These are phyloP conservation scores for Vitis amurensis DNA, from an alignment of 164 flowering plant genomes.

Conservation along the genomic window DNA sequence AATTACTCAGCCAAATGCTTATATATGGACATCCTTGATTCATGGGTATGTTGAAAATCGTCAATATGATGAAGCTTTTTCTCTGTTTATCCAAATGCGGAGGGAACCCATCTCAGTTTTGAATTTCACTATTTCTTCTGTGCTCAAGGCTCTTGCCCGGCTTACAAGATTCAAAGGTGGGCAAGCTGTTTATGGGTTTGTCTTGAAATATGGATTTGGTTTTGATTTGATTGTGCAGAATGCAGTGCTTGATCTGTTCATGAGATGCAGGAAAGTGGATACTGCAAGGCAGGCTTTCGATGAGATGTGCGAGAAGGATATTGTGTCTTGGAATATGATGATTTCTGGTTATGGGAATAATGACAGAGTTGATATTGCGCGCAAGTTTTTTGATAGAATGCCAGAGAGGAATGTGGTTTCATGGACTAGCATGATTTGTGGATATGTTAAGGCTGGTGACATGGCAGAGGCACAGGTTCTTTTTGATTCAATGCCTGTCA, in stretches of 20 bases:
- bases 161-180: slow-evolving; percentile 23
- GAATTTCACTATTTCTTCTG: slow-evolving; percentile 32
- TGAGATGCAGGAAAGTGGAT: slow-evolving; percentile 31
- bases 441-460: slow-evolving; percentile 33
- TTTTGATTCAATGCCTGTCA: slow-evolving; percentile 33
- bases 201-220: slow-evolving; percentile 29
- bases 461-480: slow-evolving; percentile 28
- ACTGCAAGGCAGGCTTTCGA: slow-evolving; percentile 32
- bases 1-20: slow-evolving; percentile 36
- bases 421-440: slow-evolving; percentile 44
- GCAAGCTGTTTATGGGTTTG: slow-evolving; percentile 30
- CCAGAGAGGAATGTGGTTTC: slow-evolving; percentile 40
- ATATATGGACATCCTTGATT: slow-evolving; percentile 39
- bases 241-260: slow-evolving; percentile 32
- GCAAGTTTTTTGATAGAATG: slow-evolving; percentile 33
- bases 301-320: slow-evolving; percentile 30
- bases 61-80: slow-evolving; percentile 23
- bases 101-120: slow-evolving; percentile 19
- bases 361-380: slow-evolving; percentile 28
- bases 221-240: slow-evolving; percentile 37
- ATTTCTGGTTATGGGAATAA: slow-evolving; percentile 29
- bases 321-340: slow-evolving; percentile 47
- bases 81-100: slow-evolving; percentile 24
- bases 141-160: slow-evolving; percentile 34
- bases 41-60: slow-evolving; percentile 35